These are phyloP conservation scores for Coemansia sp. DNA, from an alignment of 192 early-diverging fungal species.

Conservation along the genomic window DNA sequence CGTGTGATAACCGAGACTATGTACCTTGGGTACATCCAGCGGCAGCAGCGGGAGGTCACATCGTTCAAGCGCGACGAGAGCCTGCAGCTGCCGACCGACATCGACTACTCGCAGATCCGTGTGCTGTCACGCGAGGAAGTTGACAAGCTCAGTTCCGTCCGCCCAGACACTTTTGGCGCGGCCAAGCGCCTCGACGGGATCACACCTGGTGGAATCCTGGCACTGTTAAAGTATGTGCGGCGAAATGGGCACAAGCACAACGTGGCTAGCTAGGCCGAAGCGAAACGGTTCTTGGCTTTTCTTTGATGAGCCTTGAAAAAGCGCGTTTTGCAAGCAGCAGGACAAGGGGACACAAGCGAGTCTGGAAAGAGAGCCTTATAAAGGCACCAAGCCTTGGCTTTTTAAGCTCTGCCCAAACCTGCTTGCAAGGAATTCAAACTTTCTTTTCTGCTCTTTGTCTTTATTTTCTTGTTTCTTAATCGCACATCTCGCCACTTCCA, in stretches of 20 bases:
- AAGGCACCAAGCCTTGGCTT: too few species aligned
- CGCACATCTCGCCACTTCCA: background rate
- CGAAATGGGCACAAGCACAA: slow-evolving; percentile 5
- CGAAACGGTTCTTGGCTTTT: background rate
- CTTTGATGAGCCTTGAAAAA: too few species aligned
- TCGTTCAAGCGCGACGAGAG: slow-evolving; percentile 68
- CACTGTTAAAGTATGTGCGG: slow-evolving; percentile 63
- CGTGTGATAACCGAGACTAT: slow-evolving; percentile 65
- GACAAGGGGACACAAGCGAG: background rate
- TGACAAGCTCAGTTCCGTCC: slow-evolving; percentile 37
- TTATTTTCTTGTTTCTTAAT: background rate
- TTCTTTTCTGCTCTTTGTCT: background rate
- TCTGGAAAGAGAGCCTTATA: too few species aligned
- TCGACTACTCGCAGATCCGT: slow-evolving; percentile 62
- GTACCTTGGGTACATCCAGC: slow-evolving; percentile 67
- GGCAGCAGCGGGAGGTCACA: slow-evolving; percentile 63
- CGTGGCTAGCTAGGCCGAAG: background rate
- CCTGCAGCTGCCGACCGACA: slow-evolving; percentile 58
- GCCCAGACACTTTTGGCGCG: slow-evolving; percentile 58
- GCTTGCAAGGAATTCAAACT: too few species aligned
- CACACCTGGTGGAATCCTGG: slow-evolving; percentile 73
- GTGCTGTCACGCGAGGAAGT: slow-evolving; percentile 52
- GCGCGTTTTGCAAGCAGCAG: background rate
- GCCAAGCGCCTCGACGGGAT: slow-evolving; percentile 80
- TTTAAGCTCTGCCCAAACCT: too few species aligned